Evolutionary conservation across 805 yeast species (phyloP).

Genomic region (Jamesozyma rosinii): DNA sequence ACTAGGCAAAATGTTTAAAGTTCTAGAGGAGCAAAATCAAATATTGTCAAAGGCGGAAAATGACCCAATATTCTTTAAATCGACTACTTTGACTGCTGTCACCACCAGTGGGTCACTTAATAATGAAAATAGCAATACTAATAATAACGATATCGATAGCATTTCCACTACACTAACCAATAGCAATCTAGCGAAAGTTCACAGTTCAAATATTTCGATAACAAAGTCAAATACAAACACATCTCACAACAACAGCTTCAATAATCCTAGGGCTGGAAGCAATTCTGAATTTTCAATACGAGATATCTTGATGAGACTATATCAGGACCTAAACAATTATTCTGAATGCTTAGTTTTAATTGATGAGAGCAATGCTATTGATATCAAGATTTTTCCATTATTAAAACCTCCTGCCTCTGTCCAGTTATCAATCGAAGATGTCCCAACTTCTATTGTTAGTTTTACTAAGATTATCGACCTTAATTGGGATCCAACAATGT

Average conservation of each 20-base stretch:
- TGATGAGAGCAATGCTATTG: conserved; percentile 80
- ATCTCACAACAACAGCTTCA: background rate
- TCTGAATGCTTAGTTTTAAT: conserved; percentile 93
- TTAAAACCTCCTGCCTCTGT: conserved; percentile 67
- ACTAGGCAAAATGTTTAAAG: conserved; percentile 80
- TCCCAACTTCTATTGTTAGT: conserved; percentile 82
- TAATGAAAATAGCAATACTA: background rate
- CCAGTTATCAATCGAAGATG: conserved; percentile 68
- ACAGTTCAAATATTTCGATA: background rate
- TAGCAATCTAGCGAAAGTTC: background rate
- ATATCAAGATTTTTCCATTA: conserved; percentile 89
- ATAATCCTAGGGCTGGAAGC: background rate
- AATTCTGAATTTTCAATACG: conserved; percentile 44
- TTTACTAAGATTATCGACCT: conserved; percentile 67
- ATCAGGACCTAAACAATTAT: conserved; percentile 86
- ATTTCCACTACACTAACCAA: background rate
- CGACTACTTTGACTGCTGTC: conserved; percentile 1
- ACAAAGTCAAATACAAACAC: conserved; percentile 1
- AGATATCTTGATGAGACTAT: conserved; percentile 79
- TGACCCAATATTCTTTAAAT: conserved; percentile 26
- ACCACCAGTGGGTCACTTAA: background rate
- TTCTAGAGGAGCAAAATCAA: conserved; percentile 81
- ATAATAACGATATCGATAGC: background rate
- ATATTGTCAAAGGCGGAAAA: conserved; percentile 51
- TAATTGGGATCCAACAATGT: conserved; percentile 96